Base-by-base conservation (phyloP, 768 basidiomycete species). In the Mycena venus region DNA sequence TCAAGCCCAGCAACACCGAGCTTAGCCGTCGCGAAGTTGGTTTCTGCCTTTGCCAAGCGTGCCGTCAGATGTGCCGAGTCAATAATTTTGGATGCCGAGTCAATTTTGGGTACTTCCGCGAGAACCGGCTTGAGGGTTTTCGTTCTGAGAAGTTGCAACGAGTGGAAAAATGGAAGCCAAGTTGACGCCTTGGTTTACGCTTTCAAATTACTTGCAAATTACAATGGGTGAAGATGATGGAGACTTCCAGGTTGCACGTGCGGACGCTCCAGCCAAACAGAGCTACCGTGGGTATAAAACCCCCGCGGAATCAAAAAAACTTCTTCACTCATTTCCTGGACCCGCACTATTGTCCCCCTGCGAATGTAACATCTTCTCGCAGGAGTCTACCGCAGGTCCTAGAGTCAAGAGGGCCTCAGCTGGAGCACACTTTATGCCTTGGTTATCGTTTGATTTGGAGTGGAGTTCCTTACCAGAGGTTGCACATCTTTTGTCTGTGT, bases 381-480 rank as follows among this genome's bases (percentile, higher is more conserved):
- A 82, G 81, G 80, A 83, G 83, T 77, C 83, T 83, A 83, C 83
- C 70, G 81, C 79, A 60, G 75, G 77, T 79, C 78, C 79, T 42
- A 83, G 80, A 83, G n/a, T n/a, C 53, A 68, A 65, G 15, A 60
- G 77, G 67, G 56, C 80, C 79, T 82, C 82, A 83, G 83, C 82
- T 83, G 83, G 83, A 83, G 83, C 83, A 59, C 79, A 78, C 78
- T 82, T 73, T 76, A 76, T 80, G 82, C 73, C 70, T 72, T 59
- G 53, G 61, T 59, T 44, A 49, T 73, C 56, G 23, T 58, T 69
- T 71, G 81, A 80, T 68, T 75, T 83, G 81, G 78, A 78, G 80
- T 79, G 77, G 74, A 68, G 83, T 83, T 83, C 83, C 83, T 83
- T 83, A 83, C 83, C 82, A 82, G 83, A 82, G 79, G 77, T 79